Evolutionary conservation across 1,284 basidiomycete genomes (phyloP).

Genomic region (Sanghuangporus weigelae): DNA sequence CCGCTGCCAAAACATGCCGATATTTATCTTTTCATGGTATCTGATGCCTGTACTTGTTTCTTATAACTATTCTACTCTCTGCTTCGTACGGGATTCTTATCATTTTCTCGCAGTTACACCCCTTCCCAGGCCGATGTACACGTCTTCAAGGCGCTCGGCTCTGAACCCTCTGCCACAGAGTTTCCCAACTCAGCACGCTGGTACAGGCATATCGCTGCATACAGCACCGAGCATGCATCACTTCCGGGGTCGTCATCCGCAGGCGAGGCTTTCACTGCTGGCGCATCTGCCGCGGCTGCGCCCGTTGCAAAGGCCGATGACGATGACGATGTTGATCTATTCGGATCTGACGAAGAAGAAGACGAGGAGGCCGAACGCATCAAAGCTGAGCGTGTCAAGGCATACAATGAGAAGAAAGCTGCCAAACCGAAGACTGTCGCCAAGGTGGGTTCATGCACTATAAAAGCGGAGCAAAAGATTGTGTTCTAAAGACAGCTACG

Average conservation of each 20-base stretch:
- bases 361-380: slow-evolving; percentile 91
- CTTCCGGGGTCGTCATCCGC: slow-evolving; percentile 85
- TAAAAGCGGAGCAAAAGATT: slow-evolving; percentile 12
- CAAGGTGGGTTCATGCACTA: slow-evolving; percentile 57
- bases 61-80: slow-evolving; percentile 18
- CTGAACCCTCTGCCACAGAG: slow-evolving; percentile 59
- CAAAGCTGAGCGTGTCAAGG: slow-evolving; percentile 94
- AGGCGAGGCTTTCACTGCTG: slow-evolving; percentile 65
- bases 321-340: slow-evolving; percentile 91
- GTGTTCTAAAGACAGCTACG: slow-evolving; percentile 10
- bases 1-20: slow-evolving; percentile 83
- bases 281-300: slow-evolving; percentile 36
- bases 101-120: slow-evolving; percentile 63
- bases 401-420: slow-evolving; percentile 93
- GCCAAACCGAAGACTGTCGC: slow-evolving; percentile 85
- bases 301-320: slow-evolving; percentile 64
- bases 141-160: slow-evolving; percentile 78
- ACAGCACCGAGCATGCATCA: slow-evolving; percentile 69
- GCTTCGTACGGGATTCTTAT: slow-evolving; percentile 15
- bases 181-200: slow-evolving; percentile 86
- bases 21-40: slow-evolving; percentile 66
- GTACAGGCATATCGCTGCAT: slow-evolving; percentile 93
- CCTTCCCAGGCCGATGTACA: slow-evolving; percentile 96
- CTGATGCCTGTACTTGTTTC: slow-evolving; percentile 50
- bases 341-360: slow-evolving; percentile 85